Evolutionary conservation across 2,329 filamentous ascomycete species (phyloP), one percentile per base, ranked within the genome.

Genomic region (Alternaria alternata): DNA sequence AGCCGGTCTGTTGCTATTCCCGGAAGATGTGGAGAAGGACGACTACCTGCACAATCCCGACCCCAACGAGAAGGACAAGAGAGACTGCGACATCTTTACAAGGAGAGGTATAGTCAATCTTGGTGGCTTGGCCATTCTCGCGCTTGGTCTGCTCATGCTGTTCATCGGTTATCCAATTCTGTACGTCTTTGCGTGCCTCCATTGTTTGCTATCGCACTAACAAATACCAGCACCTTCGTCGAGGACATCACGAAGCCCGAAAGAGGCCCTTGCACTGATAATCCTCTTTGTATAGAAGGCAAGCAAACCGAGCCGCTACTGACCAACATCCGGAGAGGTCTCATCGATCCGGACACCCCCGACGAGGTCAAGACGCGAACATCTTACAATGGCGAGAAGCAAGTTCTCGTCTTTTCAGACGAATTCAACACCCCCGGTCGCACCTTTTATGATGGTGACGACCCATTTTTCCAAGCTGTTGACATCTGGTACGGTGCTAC

Each of bases 401-500:
- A 88, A 78, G 84, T 86, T 36, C 80, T 92, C 36, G 88, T 89
- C 82, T 91, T 90, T 70, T 91, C 89, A 3, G 89, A 92, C 71
- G 89, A 92, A 70, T 92, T 92, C 76, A 90, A 90, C 64, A 84
- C 77, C 2, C 83, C 86, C 49, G 89, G 88, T 18, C 84, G 89
- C 49, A 89, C 88, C 3, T 92, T 92, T 69, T 92, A 91, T 72
- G 85, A 88, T 41, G 88, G 86, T 6, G 89, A 92, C 68, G 89
- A 92, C 72, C 84, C 89, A 0, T 92, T 84, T 71, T 91, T 88
- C 70, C 84, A 89, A 72, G 89, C 83, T 24, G 84, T 90, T 36
- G 88, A 91, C 74, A 80, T 91, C 47, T 91, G 89, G 89, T 91
- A 91, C 71, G 89, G 89, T 71, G 89, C 89, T 55, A 91, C 89